Base-by-base conservation (phyloP, 1,139 yeast species). In the Magnusiomyces magnusii region DNA sequence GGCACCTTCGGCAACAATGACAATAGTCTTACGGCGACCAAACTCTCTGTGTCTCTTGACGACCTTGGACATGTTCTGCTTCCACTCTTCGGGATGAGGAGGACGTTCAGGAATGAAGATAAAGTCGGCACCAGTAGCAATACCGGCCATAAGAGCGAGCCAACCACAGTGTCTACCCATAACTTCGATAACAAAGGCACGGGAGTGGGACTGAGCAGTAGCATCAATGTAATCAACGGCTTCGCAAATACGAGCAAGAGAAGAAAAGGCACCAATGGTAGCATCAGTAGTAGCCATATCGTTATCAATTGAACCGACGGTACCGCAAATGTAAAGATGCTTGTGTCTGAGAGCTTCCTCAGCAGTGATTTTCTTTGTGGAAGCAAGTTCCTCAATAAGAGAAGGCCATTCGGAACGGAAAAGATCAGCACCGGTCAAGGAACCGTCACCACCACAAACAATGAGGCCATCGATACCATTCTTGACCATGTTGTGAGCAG, bases 161-260 rank as follows among this genome's bases (percentile, higher is more conserved):
- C 99, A 93, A 63, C 99, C 99, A 78, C 99, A 93, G 75, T 93
- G 96, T 73, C 99, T 85, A 60, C 99, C 99, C 99, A 93, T 93
- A 56, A 93, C 99, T 75, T 93, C 99, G 61, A 93, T 90, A 53
- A 93, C 97, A 73, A 93, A 93, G 5, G 99, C 99, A 72, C 99
- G 84, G 24, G 97, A 90, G 72, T 93, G 99, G 5, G 98, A 92
- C 67, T 88, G 83, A 24, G 99, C 99, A 42, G 99, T 93, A 54
- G 97, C 96, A 73, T 92, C 97, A 67, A 93, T 93, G 74, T 87
- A 91, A 73, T 93, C 98, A 65, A 92, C 89, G 74, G 92, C 87
- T 73, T 89, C 90, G 71, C 96, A 87, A 69, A 93, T 93, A 74
- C 99, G 81, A 66, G 89, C 97, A 67, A 93, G 80, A 17, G 98